Base-by-base conservation (phyloP, 202 grass and related monocot species). In the Zizania palustris region DNA sequence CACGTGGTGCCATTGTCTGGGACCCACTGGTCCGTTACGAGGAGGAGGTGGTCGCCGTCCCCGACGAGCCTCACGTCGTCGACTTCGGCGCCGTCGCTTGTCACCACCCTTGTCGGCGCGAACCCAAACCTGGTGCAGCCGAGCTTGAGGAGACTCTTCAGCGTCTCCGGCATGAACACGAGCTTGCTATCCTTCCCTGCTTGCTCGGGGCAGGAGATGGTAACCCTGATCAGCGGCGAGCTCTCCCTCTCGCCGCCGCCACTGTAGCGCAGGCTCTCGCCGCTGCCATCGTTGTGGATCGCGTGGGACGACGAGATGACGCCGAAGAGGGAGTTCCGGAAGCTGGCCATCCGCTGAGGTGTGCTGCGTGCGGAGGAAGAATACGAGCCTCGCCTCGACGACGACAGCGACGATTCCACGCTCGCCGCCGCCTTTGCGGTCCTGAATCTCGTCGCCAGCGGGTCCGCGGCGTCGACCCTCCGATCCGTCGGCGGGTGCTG, bases 241-340 rank as follows among this genome's bases (percentile, higher is more conserved):
- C 16, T 16, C 6, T 69, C 49, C 28, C 44, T 80, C 65, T 76
- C 63, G 3, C 19, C 37, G 1, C 36, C 10, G 9, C 56, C 6
- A 22, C 20, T 34, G 1, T 38, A 44, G 45, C 9, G 19, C 7
- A 39, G 50, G 14, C 62, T 51, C 10, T 18, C 28, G 28, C 28
- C 5, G 35, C 20, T 35, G 19, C 15, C 39, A 0, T 68, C 56
- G 11, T 60, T 65, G 42, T 45, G 44, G 55, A 35, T 22, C 39
- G 18, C 46, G 6, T 84, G 56, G 6, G 67, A 59, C 4, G 90
- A 67, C 6, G 83, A 86, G 18, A 89, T 51, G 7, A 93, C 49
- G 9, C 86, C 90, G 51, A 93, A 93, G 37, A 93, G 80, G 13
- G 86, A 89, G 86, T 93, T 89, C 6, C 82, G 83, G 73, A 89